These are phyloP conservation scores for Harringtonia aguacate DNA, from an alignment of 2,329 filamentous ascomycete species.

Conservation along the genomic window DNA sequence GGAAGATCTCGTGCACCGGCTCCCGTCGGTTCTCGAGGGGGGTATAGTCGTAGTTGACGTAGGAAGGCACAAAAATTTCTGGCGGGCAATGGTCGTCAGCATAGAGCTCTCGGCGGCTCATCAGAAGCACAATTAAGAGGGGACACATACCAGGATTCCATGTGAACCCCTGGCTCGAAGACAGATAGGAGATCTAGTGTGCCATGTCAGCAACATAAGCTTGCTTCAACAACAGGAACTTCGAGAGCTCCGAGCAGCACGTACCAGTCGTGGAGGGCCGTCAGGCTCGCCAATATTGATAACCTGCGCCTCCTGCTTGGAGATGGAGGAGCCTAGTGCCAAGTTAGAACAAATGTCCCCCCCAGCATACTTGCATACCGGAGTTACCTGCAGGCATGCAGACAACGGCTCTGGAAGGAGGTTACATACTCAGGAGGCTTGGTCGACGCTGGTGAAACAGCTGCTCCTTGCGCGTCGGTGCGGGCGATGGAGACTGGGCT, in stretches of 20 bases:
- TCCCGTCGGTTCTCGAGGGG: slow-evolving; percentile 67
- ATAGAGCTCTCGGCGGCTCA: background rate
- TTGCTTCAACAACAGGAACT: background rate
- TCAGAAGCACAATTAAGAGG: background rate
- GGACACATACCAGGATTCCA: slow-evolving; percentile 61
- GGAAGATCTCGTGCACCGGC: slow-evolving; percentile 65
- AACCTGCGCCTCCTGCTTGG: slow-evolving; percentile 67
- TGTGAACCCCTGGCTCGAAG: slow-evolving; percentile 68
- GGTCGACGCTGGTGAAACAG: slow-evolving; percentile 44
- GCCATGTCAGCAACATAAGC: background rate
- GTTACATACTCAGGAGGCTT: slow-evolving; percentile 48
- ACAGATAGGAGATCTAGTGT: slow-evolving; percentile 64
- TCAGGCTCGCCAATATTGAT: slow-evolving; percentile 69
- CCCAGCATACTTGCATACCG: too few species aligned
- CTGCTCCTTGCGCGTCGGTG: slow-evolving; percentile 26
- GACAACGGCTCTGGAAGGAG: background rate
- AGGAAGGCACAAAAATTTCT: slow-evolving; percentile 76
- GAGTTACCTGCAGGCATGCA: background rate
- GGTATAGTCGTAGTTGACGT: slow-evolving; percentile 62
- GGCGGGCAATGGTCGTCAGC: background rate
- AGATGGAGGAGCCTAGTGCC: slow-evolving; percentile 56
- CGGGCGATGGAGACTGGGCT: slow-evolving; percentile 28
- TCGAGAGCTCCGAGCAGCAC: slow-evolving; percentile 16
- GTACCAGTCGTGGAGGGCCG: slow-evolving; percentile 60
- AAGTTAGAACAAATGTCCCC: too few species aligned